A percentile compares a stretch with the other conserved stretches of the same genome.
Conservation (phyloP, 140 eudicot species). For the Oenanthe javanica region DNA sequence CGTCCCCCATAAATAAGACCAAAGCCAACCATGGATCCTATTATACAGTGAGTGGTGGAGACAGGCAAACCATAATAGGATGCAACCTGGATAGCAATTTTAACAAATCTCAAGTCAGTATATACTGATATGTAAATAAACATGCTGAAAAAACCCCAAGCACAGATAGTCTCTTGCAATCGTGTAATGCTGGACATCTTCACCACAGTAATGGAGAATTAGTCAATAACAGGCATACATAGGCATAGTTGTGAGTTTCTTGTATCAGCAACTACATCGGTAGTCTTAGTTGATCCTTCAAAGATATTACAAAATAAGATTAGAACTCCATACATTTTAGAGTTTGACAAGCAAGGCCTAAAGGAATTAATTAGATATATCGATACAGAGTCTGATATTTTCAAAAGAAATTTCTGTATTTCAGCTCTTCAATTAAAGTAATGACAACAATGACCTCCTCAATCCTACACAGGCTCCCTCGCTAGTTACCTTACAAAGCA, state of each 20-base stretch:
- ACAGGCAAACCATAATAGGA: slow-evolving; percentile 95
- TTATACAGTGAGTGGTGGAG: slow-evolving; percentile 49
- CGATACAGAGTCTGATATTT: too few relatives aligned
- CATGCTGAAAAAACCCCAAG: not conserved
- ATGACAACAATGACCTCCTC: too few relatives aligned
- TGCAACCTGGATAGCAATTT: slow-evolving; percentile 60
- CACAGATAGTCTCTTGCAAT: not conserved
- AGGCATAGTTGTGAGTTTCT: not conserved
- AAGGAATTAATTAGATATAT: too few relatives aligned
- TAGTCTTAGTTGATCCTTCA: not conserved
- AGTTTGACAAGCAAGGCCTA: too few relatives aligned
- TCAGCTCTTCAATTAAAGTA: too few relatives aligned
- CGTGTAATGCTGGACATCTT: too few relatives aligned
- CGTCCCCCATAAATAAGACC: slow-evolving; percentile 9
- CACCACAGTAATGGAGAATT: too few relatives aligned
- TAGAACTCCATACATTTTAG: too few relatives aligned
- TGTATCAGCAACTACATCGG: not conserved
- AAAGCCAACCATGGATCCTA: slow-evolving; percentile 11
- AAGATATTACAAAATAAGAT: too few relatives aligned
- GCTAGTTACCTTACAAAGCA: too few relatives aligned
- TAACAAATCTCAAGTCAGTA: not conserved
- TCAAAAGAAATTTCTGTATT: too few relatives aligned
- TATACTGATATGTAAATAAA: not conserved
- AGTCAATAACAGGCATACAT: not conserved
- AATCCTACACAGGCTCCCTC: too few relatives aligned